Evolutionary conservation across 1,284 basidiomycete species (phyloP), one percentile per base, ranked within the genome.

Genomic region (Gomphus bonarii): DNA sequence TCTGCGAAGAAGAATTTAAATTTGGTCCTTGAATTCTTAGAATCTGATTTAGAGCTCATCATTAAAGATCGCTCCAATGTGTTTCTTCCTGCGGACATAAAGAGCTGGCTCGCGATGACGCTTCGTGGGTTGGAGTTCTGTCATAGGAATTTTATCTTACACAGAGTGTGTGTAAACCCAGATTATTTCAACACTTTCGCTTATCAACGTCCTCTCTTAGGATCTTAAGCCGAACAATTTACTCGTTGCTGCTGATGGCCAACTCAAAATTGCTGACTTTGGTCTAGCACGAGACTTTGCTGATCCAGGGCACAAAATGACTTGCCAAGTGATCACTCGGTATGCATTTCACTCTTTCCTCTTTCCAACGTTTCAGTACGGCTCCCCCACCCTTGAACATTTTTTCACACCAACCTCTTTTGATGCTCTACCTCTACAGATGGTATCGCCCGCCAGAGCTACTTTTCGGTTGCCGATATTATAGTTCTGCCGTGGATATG

Each of bases 201-300:
- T 59, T 36, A 56, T 28, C 25, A 18, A 6, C 25, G 33, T 54
- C 40, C 28, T 22, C 25, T 43, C 30, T 48, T 67, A 97, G 93
- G 97, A 99, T 78, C 72, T 99, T 64, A 99, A 99, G 70, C 95
- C 97, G 3, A 99, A 98, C 74, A 99, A 99, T 73, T 80, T 99
- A 75, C 84, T 99, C 63, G 91, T 99, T 58, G 84, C 92, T 0
- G 83, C 88, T 0, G 80, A 90, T 52, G 97, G 97, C 0, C 85
- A 92, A 58, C 85, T 99, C 61, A 99, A 99, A 72, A 83, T 99
- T 61, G 97, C 97, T 25, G 97, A 99, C 84, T 99, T 99, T 69
- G 97, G 97, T 81, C 81, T 99, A 8, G 97, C 97, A 25, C 78
- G 97, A 61, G 97, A 99, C 72, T 95, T 90, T 69, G 88, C 88